These are phyloP conservation scores for Escovopsis sp. DNA, from an alignment of 2,329 filamentous ascomycete species.

Conservation along the genomic window DNA sequence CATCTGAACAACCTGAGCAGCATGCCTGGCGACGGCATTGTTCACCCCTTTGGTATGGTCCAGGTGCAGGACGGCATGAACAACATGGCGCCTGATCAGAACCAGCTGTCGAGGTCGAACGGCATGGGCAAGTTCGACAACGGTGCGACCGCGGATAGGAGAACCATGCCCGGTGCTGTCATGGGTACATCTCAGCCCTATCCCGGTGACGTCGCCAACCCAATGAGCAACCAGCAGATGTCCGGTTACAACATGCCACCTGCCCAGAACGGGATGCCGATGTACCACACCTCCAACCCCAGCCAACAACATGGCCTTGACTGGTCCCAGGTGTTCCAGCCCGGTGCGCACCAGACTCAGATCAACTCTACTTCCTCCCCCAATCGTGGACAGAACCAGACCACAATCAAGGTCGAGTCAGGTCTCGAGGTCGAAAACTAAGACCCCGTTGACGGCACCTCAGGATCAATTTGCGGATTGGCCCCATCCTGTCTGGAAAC, in stretches of 20 bases:
- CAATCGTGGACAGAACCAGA: slow-evolving; percentile 56
- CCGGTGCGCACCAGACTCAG: slow-evolving; percentile 53
- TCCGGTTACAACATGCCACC: slow-evolving; percentile 49
- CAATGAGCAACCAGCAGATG: slow-evolving; percentile 52
- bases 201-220: slow-evolving; percentile 39
- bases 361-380: slow-evolving; percentile 34
- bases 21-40: slow-evolving; percentile 41
- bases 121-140: slow-evolving; percentile 45
- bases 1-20: slow-evolving; percentile 47
- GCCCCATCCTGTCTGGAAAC: slow-evolving; percentile 30
- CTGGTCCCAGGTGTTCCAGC: slow-evolving; percentile 67
- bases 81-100: slow-evolving; percentile 46
- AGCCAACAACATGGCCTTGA: slow-evolving; percentile 51
- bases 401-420: slow-evolving; percentile 53
- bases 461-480: background rate
- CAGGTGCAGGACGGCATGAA: slow-evolving; percentile 42
- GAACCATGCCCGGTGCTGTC: slow-evolving; percentile 37
- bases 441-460: slow-evolving; percentile 11
- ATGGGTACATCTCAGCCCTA: slow-evolving; percentile 41
- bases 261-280: slow-evolving; percentile 48
- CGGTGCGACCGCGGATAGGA: slow-evolving; percentile 39
- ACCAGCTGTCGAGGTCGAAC: slow-evolving; percentile 45
- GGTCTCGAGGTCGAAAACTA: slow-evolving; percentile 36
- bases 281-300: slow-evolving; percentile 45
- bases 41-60: slow-evolving; percentile 43